These are phyloP conservation scores for Aspergillus asperescens DNA, from an alignment of 495 filamentous ascomycete genomes.

Conservation along the genomic window DNA sequence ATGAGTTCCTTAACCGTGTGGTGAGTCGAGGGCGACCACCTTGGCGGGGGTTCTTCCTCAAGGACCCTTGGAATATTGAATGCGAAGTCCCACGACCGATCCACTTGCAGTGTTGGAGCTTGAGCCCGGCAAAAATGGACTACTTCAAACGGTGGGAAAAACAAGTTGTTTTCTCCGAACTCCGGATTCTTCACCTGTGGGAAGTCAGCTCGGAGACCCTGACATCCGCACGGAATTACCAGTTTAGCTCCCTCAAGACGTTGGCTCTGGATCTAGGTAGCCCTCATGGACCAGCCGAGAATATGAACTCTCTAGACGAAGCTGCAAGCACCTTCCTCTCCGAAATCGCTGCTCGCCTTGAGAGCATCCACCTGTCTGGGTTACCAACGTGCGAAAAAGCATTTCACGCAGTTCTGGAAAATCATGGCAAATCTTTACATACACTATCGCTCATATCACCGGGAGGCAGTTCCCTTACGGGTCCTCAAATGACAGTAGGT, in stretches of 20 bases:
- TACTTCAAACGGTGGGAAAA: background rate
- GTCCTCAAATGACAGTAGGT: background rate
- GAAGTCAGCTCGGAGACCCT: background rate
- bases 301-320: background rate
- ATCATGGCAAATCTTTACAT: background rate
- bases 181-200: background rate
- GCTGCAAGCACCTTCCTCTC: background rate
- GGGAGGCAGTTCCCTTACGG: background rate
- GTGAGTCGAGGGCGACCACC: background rate
- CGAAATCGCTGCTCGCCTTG: background rate
- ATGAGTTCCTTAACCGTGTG: background rate
- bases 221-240: background rate
- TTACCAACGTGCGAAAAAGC: background rate
- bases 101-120: background rate
- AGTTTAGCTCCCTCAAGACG: background rate
- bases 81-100: background rate
- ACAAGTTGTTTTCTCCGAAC: background rate
- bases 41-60: background rate
- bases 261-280: background rate
- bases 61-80: background rate
- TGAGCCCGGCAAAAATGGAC: background rate
- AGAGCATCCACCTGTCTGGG: background rate
- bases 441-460: background rate
- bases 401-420: background rate
- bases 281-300: too few relatives aligned